Base-by-base conservation (phyloP, 2,329 filamentous ascomycete species). In the Colletotrichum gloeosporioides region DNA sequence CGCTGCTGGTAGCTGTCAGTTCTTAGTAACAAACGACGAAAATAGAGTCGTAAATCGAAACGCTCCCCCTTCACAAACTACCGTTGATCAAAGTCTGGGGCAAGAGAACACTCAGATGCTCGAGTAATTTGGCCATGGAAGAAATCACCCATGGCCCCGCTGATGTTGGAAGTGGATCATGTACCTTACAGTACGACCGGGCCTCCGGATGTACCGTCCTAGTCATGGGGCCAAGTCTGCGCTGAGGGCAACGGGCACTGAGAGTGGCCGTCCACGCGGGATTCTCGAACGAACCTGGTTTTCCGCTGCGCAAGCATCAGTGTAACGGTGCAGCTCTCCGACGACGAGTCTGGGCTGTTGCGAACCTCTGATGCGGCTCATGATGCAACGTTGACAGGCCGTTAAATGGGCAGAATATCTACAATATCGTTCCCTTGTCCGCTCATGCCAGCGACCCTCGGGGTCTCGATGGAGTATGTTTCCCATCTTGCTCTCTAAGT, bases 151-250 rank as follows among this genome's bases (percentile, higher is more conserved):
- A 34, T 57, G 44, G 39, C 27, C 57, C 57, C 18, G 59, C 61
- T 53, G 73, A 66, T 53, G 62, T 49, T 25, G 34, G 25, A 36
- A 57, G 73, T 75, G 69, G 69, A 69, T 59, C 70, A 44, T 39
- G 22, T 68, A 69, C 64, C 44, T 53, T 53, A 53, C 44, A 34
- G 53, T 69, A 76, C 34, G 31, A 73, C 55, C 73, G 69, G 73
- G 36, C 55, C 31, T 64, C 63, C 69, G 63, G 73, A 76, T 76
- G 63, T 71, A 65, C 73, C 63, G 64, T 69, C 39, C 68, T 34
- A 34, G 44, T 29, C 49, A 44, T 27, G 57, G 34, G 25, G 68
- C 39, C 71, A 69, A 67, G 62, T 49, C 61, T 15, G 57, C 16
- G 39, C 55, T 34, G 61, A 32, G n/a, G 22, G 27, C 34, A 16